phyloP scores from a whole-genome alignment of 805 yeast genomes.

The Nakazawaea wickerhamii region DNA sequence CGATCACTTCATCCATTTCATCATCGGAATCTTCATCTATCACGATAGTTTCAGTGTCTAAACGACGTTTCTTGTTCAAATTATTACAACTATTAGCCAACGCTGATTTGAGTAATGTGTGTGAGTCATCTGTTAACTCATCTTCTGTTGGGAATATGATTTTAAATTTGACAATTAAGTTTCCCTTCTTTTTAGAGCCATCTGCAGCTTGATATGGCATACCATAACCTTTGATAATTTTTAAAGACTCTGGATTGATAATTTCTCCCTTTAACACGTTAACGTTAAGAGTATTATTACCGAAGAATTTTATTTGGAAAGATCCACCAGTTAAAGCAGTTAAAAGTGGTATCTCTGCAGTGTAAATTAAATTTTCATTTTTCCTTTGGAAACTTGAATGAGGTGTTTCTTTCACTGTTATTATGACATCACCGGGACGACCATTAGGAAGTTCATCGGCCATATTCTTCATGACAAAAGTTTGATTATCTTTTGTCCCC shows the following conservation, averaged over 20 bases:
- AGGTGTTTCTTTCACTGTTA: constrained; percentile 37
- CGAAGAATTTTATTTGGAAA: constrained; percentile 32
- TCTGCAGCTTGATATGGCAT: constrained; percentile 45
- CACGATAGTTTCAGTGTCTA: background rate
- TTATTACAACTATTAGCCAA: constrained; percentile 7
- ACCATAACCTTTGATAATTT: constrained; percentile 46
- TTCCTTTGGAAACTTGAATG: constrained; percentile 34
- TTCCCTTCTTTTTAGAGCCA: constrained; percentile 33
- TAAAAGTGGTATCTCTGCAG: constrained; percentile 40
- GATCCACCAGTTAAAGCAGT: constrained; percentile 58
- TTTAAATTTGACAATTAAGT: constrained; percentile 53
- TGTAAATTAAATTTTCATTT: constrained; percentile 39
- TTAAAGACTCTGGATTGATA: constrained; percentile 41
- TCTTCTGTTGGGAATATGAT: constrained; percentile 49
- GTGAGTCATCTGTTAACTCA: constrained; percentile 35
- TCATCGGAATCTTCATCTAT: background rate
- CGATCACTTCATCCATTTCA: background rate
- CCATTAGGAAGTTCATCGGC: constrained; percentile 60
- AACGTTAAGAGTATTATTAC: constrained; percentile 31
- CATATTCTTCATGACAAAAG: constrained; percentile 48
- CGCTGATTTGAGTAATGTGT: constrained; percentile 16
- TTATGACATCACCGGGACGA: constrained; percentile 60
- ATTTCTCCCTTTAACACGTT: constrained; percentile 47
- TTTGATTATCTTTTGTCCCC: constrained; percentile 50
- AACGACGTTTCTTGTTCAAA: background rate